Base-by-base conservation (phyloP, 805 yeast genomes). In the Candida dajiaensis region DNA sequence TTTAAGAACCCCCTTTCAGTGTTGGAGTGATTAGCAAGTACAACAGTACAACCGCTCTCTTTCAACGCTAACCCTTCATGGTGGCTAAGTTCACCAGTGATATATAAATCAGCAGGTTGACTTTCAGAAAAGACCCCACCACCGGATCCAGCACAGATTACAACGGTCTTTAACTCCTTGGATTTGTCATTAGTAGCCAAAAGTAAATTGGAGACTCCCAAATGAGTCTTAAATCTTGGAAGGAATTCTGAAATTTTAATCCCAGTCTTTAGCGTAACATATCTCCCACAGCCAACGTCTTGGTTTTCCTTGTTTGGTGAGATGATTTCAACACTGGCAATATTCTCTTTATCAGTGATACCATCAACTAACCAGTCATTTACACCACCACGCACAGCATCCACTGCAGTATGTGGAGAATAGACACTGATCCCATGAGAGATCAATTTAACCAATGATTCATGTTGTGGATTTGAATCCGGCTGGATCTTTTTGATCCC, bases 131-230 rank as follows among this genome's bases (percentile, higher is more conserved):
- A 82, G 2, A 90, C 88, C 1, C 83, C 73, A 3, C 86, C 83
- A 0, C 99, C 98, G 2, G 96, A 85, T 0, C 99, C 99, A 4
- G 99, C 98, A 66, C 99, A 94, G 15, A 94, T 64, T 0, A 97
- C 98, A 20, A 89, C 69, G 0, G 77, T 73, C 21, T 63, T 65
- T 44, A 89, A 72, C 3, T 52, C 51, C 9, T 56, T 54, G 7
- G 55, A 57, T 13, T 64, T 36, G 7, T 46, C 36, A 2, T 52
- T 62, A 0, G 70, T 58, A 2, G 88, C 87, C 2, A 88, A 77
- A 61, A 87, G 95, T 8, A 90, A 68, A 51, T 79, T 65, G 0
- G 64, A 45, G 45, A 92, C 64, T 0, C 69, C 71, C 39, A 92
- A 65, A 25, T 71, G 67, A 1, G 44, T 40, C 61, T 89, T 90